phyloP scores from a whole-genome alignment of 257 asterid genomes.

The Solanum chiquidenum region DNA sequence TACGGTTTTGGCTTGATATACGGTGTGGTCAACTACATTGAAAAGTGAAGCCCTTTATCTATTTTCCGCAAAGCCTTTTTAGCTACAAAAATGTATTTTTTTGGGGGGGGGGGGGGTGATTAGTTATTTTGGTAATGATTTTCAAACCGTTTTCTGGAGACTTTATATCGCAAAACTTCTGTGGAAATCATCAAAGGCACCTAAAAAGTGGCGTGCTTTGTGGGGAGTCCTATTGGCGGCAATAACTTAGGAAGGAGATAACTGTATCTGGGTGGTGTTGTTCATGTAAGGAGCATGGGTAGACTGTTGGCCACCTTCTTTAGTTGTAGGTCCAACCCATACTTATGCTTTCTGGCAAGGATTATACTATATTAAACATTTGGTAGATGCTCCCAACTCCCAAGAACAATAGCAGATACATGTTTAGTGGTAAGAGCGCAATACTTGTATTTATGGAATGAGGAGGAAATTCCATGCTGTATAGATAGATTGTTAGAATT shows the following conservation, averaged over 20 bases:
- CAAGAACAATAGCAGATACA: neutral
- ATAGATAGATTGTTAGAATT: neutral
- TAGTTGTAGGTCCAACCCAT: neutral
- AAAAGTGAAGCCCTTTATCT: neutral
- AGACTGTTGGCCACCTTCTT: neutral
- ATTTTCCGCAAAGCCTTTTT: neutral
- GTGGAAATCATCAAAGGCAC: neutral
- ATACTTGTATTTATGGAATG: neutral
- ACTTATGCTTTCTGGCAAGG: neutral
- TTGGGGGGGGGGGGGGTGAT: neutral
- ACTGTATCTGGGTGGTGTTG: neutral
- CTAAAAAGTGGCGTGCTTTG: neutral
- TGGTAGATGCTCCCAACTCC: neutral
- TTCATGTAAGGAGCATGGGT: neutral
- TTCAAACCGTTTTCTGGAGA: neutral
- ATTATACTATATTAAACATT: neutral
- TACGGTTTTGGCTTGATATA: neutral
- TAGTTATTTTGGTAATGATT: neutral
- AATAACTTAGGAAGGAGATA: neutral
- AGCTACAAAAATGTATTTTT: neutral
- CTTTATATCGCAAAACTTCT: neutral
- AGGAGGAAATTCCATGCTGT: neutral
- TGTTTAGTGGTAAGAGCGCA: neutral
- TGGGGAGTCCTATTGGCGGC: neutral
- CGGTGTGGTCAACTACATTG: neutral